Percentiles rank a stretch among this genome's conserved stretches.
These are phyloP conservation scores for Diaporthe sp. DNA, from an alignment of 2,329 filamentous ascomycete species.

Conservation along the genomic window DNA sequence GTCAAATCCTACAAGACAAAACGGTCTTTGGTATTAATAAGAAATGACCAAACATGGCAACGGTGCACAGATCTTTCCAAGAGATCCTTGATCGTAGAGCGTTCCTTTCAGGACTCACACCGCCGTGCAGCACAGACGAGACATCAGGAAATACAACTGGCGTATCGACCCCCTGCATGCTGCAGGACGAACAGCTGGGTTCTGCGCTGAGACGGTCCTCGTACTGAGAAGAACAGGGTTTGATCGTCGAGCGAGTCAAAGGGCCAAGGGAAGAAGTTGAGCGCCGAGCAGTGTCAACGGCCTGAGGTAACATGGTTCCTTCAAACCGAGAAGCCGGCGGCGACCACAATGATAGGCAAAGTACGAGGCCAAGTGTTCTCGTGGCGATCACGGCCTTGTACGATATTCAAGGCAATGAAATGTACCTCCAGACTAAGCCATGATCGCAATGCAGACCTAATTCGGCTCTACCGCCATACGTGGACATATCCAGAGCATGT, in stretches of 20 bases:
- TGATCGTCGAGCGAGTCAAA: not conserved
- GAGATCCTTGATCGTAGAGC: no score
- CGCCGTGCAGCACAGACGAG: not conserved
- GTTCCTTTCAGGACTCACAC: no score
- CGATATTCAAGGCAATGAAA: not conserved
- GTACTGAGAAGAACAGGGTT: not conserved
- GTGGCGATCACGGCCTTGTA: not conserved
- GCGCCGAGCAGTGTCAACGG: not conserved
- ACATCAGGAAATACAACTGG: not conserved
- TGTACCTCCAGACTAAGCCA: not conserved
- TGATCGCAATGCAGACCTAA: constrained; percentile 8
- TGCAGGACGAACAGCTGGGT: not conserved
- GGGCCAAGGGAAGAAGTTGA: not conserved
- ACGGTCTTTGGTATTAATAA: no score
- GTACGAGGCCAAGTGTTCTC: not conserved
- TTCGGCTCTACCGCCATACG: not conserved
- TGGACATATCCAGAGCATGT: not conserved
- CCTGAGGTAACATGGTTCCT: not conserved
- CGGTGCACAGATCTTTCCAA: no score
- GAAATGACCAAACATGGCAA: no score
- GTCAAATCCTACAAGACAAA: no score
- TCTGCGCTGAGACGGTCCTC: not conserved
- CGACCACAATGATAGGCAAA: not conserved
- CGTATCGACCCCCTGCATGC: not conserved
- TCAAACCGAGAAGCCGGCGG: not conserved